Evolutionary conservation across 495 filamentous ascomycete species (phyloP), one percentile per base, ranked within the genome.

Genomic region (Diplogelasinospora grovesii): DNA sequence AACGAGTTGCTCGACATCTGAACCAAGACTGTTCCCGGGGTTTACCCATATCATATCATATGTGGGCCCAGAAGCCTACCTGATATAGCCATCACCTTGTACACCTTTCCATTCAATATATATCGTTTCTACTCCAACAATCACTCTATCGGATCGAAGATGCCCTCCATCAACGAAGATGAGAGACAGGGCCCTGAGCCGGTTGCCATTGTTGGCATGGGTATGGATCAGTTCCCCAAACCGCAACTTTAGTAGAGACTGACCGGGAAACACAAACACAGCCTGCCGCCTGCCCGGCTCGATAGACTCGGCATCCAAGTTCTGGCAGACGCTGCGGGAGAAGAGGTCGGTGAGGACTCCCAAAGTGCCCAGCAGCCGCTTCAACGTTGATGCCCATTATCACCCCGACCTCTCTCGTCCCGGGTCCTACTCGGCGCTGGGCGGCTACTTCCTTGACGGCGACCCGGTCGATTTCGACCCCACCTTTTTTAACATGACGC

Each of bases 361-460:
- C 14, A 32, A 41, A 16, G 55, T 79, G 24, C 83, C 83, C 0
- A 35, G 66, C 3, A 74, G 82, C 41, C 74, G 83, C 4, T 86
- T 83, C 66, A 56, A 56, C 34, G 30, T 49, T 22, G 73, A 83
- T 50, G 78, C 77, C n/a, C 73, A 82, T 38, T 70, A 71, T 16
- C 81, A 86, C 43, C 74, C 73, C 8, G 39, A 48, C 28, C 23
- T 19, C 15, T 41, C 47, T 21, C 40, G 35, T 75, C 81, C 32
- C 72, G 66, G 47, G 11, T 26, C 29, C 30, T 36, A 41, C 22
- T 26, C 20, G 21, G 24, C 46, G 5, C 13, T 33, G 8, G 87
- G 81, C 29, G 85, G 85, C 9, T 86, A 84, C 61, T 88, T 84
- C 19, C 54, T 61, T 22, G 21, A 62, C 3, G 32, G 45, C 5